Evolutionary conservation across 1,284 basidiomycete genomes (phyloP).

Genomic region (Peniophora sp.): DNA sequence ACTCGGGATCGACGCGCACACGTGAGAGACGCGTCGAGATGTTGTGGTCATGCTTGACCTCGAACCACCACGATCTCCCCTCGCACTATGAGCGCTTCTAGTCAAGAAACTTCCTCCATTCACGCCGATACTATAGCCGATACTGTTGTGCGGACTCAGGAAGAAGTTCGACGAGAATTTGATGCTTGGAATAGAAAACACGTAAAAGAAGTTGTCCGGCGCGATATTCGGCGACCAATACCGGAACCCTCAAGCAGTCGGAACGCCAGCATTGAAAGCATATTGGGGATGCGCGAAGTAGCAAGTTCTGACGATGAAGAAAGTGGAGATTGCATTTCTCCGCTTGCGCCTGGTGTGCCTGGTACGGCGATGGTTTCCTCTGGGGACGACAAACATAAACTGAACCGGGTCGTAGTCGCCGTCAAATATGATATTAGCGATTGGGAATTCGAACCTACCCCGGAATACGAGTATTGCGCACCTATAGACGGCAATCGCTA

Average conservation of each 20-base stretch:
- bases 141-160: not conserved
- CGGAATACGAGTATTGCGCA: constrained; percentile 39
- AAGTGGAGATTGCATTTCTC: not conserved
- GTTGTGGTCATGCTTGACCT: not conserved
- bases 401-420: constrained; percentile 32
- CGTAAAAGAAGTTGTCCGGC: constrained; percentile 3
- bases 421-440: constrained; percentile 41
- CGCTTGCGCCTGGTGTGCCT: not conserved
- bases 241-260: not conserved
- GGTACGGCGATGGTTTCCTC: constrained; percentile 11
- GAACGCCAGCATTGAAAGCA: not conserved
- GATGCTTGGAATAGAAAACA: constrained; percentile 8
- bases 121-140: not conserved
- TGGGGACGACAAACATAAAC: constrained; percentile 49
- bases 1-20: not conserved
- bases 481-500: constrained; percentile 32
- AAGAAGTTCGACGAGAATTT: constrained; percentile 12
- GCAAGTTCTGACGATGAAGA: not conserved
- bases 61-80: not conserved
- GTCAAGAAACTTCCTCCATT: not conserved
- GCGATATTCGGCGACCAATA: not conserved
- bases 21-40: not conserved
- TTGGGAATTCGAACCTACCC: constrained; percentile 41
- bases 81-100: not conserved
- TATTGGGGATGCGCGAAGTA: constrained; percentile 8